Evolutionary conservation across 192 early-diverging fungal species (phyloP), one percentile per base, ranked within the genome.

Genomic region (Coemansia brasiliensis): DNA sequence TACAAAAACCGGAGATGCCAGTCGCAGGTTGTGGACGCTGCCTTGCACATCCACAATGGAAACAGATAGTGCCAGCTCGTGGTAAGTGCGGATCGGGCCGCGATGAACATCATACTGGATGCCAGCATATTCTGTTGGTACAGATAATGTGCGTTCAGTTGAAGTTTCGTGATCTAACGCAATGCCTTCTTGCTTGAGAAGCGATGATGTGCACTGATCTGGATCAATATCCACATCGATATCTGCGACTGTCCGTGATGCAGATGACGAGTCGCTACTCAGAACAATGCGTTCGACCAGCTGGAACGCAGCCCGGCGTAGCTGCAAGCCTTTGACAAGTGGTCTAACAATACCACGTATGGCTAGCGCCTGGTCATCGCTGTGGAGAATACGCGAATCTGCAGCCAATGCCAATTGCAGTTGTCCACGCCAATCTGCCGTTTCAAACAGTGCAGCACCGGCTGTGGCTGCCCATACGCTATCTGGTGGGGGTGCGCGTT

Each of bases 101-200:
- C 63, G 74, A 39, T 61, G 74, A 6, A 77, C 59, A 52, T 77
- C 74, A 41, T 77, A 77, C 42, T 77, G 74, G 32, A 77, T 77
- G 29, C 63, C 63, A 10, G 60, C 63, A 52, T 77, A 77, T 5
- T 59, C 63, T 29, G 57, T 29, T n/a, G 74, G 74, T 38, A 77
- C 67, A 17, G 50, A n/a, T 13, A 77, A 53, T 11, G 39, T 50
- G 59, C 67, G 63, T 15, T 63, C 57, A 3, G 52, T 60, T 3
- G 63, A 63, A 5, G 61, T 70, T 40, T 77, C 74, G 18, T 70
- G 60, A 37, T 17, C 46, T 11, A 77, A 39, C 10, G 67, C 46
- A 49, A 67, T 40, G 9, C 63, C 74, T 17, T 51, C 39, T 11
- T 62, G 35, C 20, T 51, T 55, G 13, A 32, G 21, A 17, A 52